Base-by-base conservation (phyloP, 1,284 basidiomycete genomes). In the Pseudozyma pruni region DNA sequence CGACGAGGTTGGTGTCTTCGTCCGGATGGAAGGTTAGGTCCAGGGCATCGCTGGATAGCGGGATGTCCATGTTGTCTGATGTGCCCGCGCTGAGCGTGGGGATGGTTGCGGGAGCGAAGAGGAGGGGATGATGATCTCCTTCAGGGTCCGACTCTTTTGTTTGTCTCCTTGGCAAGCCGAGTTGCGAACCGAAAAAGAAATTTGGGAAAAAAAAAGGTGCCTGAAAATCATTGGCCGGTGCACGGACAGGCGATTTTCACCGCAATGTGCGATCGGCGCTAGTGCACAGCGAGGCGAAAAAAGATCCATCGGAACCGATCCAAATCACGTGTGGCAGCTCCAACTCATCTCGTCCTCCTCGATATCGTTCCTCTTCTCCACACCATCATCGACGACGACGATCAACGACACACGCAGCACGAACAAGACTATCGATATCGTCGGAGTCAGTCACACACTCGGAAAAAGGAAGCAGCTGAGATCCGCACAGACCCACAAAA, bases 11-110 rank as follows among this genome's bases (percentile, higher is more conserved):
- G 8, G 45, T 85, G 0, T 88, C 83, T 34, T 87, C 81, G 1
- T 84, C 85, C 0, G 94, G 93, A 76, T 94, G 92, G 80, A 96
- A 96, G 1, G 86, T 87, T 41, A 96, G 85, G 84, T 96, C 94
- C 81, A 96, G 94, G 33, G 93, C 89, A 83, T 96, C 91, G 20
- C 88, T 87, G 46, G 88, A 70, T 10, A 82, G 75, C 11, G 76
- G 70, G 29, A 82, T 78, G 62, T 81, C 75, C 78, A 82, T 81
- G 31, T 20, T 17, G 20, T n/a, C 19, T 37, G 43, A 3, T 11
- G 32, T 16, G 17, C 14, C 2, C n/a, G n/a, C 3, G 34, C n/a
- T 14, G 23, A 23, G 10, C 2, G 17, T 29, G 29, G 14, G 13
- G 17, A 32, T 2, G 20, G 22, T 10, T 11, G 34, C 2, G 20